Conservation (phyloP, 257 asterid species). For the Scutellaria barbata region DNA sequence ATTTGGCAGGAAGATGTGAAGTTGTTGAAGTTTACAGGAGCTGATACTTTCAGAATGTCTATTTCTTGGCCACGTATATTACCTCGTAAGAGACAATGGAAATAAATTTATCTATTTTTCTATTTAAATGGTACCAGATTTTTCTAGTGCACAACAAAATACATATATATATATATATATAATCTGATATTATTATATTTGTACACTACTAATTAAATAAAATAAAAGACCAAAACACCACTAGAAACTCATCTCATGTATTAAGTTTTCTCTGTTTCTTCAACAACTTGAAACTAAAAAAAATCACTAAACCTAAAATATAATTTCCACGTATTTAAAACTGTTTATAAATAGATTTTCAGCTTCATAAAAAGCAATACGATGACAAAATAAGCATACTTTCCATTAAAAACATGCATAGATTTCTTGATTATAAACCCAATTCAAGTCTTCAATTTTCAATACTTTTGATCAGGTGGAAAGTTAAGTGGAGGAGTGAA, state of each 20-base stretch:
- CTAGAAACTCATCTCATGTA: no score
- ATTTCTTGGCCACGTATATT: constrained; percentile 71
- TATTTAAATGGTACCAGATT: not conserved
- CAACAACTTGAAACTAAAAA: no score
- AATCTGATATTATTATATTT: no score
- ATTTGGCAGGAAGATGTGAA: constrained; percentile 55
- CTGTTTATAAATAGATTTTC: no score
- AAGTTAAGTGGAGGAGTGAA: constrained; percentile 62
- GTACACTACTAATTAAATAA: no score
- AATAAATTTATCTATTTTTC: not conserved
- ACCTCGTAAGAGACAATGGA: constrained; percentile 52
- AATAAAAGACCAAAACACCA: no score
- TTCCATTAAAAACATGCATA: not conserved
- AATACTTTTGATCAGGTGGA: constrained; percentile 45
- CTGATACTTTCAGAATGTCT: constrained; percentile 61
- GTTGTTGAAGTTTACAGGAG: constrained; percentile 49
- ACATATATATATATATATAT: no score
- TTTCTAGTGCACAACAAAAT: no score
- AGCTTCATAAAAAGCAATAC: no score
- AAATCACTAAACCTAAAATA: no score
- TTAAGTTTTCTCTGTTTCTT: no score
- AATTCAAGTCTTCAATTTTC: not conserved
- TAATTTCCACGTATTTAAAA: no score
- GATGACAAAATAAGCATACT: not conserved
- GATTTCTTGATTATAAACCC: not conserved